These are phyloP conservation scores for Pezicula carpinea DNA, from an alignment of 2,329 filamentous ascomycete species.

Conservation along the genomic window DNA sequence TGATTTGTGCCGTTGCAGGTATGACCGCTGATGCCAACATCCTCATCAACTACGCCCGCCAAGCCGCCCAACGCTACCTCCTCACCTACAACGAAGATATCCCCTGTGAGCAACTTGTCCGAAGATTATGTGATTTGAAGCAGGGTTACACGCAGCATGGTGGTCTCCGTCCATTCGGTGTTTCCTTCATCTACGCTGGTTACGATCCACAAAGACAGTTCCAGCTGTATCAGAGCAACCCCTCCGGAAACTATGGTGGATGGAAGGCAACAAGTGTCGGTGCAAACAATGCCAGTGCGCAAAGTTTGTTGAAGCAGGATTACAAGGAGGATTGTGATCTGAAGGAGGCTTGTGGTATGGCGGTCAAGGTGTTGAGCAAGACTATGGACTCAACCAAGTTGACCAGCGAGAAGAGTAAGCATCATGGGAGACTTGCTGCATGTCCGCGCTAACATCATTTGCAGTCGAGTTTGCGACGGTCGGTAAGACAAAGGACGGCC, in stretches of 20 bases:
- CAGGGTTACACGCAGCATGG: conserved; percentile 99
- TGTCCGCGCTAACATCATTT: conserved; percentile 14
- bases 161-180: conserved; percentile 95
- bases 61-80: conserved; percentile 95
- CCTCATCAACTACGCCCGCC: conserved; percentile 98
- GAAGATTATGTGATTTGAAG: conserved; percentile 94
- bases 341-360: conserved; percentile 94
- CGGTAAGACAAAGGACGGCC: conserved; percentile 88
- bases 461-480: conserved; percentile 97
- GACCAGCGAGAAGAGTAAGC: conserved; percentile 97
- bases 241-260: conserved; percentile 96
- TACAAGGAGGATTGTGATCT: conserved; percentile 98
- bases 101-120: conserved; percentile 96
- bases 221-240: conserved; percentile 98
- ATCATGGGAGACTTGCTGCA: neutral
- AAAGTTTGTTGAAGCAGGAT: conserved; percentile 96
- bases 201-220: conserved; percentile 96
- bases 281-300: conserved; percentile 95
- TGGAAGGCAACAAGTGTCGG: conserved; percentile 99
- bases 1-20: conserved; percentile 98
- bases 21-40: conserved; percentile 99
- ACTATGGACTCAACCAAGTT: conserved; percentile 99
- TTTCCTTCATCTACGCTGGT: conserved; percentile 98
- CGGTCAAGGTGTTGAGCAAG: conserved; percentile 98
- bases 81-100: conserved; percentile 99